phyloP scores from a whole-genome alignment of 1,139 yeast genomes.

The Debaryomyces singareniensis region DNA sequence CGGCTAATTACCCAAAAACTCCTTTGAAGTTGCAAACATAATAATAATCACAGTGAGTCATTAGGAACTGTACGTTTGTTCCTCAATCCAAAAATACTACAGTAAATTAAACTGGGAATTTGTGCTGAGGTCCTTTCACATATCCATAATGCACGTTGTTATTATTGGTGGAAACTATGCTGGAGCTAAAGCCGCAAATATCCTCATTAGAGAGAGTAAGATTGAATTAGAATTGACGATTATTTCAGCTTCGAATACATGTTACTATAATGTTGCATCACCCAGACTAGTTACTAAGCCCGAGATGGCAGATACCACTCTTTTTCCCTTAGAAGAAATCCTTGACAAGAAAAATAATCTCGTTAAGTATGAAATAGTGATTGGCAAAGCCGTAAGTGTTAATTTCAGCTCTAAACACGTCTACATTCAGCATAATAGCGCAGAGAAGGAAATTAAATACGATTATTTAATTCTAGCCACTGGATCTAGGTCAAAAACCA shows the following conservation, averaged over 20 bases:
- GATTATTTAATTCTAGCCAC: constrained; percentile 22
- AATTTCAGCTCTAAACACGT: constrained; percentile 12
- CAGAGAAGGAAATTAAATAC: constrained; percentile 10
- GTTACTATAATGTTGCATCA: constrained; percentile 14
- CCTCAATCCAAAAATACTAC: no score
- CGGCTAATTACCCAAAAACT: no score
- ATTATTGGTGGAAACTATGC: constrained; percentile 34
- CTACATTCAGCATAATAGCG: constrained; percentile 5
- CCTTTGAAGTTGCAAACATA: no score
- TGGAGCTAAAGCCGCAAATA: constrained; percentile 20
- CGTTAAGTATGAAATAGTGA: constrained; percentile 7
- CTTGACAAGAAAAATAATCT: constrained; percentile 7
- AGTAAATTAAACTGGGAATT: no score
- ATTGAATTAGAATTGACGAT: constrained; percentile 5
- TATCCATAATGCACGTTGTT: no score
- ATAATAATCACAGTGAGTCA: no score
- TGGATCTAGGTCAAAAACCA: constrained; percentile 14
- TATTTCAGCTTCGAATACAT: constrained; percentile 13
- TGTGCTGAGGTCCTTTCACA: no score
- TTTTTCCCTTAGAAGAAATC: constrained; percentile 10
- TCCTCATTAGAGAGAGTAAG: constrained; percentile 7
- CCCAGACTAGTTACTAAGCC: constrained; percentile 22
- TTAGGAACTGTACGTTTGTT: no score
- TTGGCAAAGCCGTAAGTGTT: constrained; percentile 13
- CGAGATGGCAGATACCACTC: constrained; percentile 8